Evolutionary conservation across 2,329 filamentous ascomycete species (phyloP).

Genomic region (Torrubiella hemipterigena): DNA sequence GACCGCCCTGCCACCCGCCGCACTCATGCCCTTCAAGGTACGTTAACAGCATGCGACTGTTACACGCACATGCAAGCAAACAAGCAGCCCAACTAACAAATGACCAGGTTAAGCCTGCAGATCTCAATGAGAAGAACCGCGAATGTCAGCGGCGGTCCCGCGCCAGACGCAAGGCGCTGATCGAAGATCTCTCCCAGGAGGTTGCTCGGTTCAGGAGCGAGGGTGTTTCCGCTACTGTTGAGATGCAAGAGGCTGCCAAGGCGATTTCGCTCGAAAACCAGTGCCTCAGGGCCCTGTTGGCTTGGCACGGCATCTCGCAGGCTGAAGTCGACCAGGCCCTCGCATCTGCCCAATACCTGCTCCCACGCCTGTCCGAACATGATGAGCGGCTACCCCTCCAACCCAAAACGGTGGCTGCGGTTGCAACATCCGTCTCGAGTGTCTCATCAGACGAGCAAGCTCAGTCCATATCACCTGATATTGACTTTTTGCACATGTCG

Average conservation of each 20-base stretch:
- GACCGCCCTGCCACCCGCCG: not conserved
- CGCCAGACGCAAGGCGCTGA: not conserved
- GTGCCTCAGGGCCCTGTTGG: not conserved
- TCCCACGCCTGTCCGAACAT: not conserved
- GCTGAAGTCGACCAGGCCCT: not conserved
- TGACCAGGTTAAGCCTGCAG: not conserved
- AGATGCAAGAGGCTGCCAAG: not conserved
- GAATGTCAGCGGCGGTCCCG: conserved; percentile 1
- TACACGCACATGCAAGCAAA: not conserved
- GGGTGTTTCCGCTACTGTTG: not conserved
- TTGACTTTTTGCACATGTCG: not conserved
- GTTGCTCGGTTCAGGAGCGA: not conserved
- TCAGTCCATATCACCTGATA: no score
- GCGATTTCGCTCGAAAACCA: not conserved
- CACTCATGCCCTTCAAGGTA: not conserved
- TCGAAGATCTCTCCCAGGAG: not conserved
- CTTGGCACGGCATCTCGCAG: not conserved
- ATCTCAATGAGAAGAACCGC: conserved; percentile 1
- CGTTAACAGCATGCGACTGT: not conserved
- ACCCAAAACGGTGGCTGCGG: not conserved
- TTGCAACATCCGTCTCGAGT: not conserved
- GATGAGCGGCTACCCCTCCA: not conserved
- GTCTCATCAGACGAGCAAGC: not conserved
- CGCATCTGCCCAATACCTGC: not conserved
- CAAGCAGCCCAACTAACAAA: not conserved